Conservation (phyloP, 1,139 yeast species). For the Magnusiomyces ingens region DNA sequence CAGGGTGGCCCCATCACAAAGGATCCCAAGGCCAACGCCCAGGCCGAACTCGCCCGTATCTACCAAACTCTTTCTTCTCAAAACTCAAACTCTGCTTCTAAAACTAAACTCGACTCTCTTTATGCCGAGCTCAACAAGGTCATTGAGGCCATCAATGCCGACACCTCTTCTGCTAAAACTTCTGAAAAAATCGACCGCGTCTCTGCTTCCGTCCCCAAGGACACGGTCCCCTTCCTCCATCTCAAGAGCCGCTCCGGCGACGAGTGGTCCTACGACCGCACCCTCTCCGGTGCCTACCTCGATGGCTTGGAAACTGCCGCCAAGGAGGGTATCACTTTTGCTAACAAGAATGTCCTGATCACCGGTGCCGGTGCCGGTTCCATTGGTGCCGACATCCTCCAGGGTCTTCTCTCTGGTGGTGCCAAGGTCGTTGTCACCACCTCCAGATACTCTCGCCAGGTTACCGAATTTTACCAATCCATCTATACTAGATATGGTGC, state of each 20-base stretch:
- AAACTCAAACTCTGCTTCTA: slow-evolving; percentile 50
- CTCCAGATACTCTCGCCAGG: slow-evolving; percentile 88
- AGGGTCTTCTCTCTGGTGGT: slow-evolving; percentile 95
- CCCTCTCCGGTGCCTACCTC: slow-evolving; percentile 68
- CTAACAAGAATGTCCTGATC: slow-evolving; percentile 79
- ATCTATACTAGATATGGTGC: slow-evolving; percentile 91
- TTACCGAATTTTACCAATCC: slow-evolving; percentile 91
- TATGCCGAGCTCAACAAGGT: slow-evolving; percentile 72
- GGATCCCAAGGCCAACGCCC: slow-evolving; percentile 55
- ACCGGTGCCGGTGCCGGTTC: slow-evolving; percentile 99
- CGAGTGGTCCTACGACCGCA: slow-evolving; percentile 77
- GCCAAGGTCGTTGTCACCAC: slow-evolving; percentile 96
- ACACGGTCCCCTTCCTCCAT: slow-evolving; percentile 92
- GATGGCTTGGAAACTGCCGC: slow-evolving; percentile 93
- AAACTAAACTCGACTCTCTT: slow-evolving; percentile 70
- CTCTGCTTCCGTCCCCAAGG: slow-evolving; percentile 39
- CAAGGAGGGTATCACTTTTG: slow-evolving; percentile 80
- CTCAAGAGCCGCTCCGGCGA: slow-evolving; percentile 73
- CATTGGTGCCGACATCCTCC: slow-evolving; percentile 93
- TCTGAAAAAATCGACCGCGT: slow-evolving; percentile 22
- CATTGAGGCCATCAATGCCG: slow-evolving; percentile 44
- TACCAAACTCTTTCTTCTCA: slow-evolving; percentile 76
- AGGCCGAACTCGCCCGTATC: slow-evolving; percentile 77
- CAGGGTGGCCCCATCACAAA: slow-evolving; percentile 80
- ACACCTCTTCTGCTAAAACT: slow-evolving; percentile 21